These are phyloP conservation scores for Clausena lansium DNA, from an alignment of 345 rosid genomes.

Conservation along the genomic window DNA sequence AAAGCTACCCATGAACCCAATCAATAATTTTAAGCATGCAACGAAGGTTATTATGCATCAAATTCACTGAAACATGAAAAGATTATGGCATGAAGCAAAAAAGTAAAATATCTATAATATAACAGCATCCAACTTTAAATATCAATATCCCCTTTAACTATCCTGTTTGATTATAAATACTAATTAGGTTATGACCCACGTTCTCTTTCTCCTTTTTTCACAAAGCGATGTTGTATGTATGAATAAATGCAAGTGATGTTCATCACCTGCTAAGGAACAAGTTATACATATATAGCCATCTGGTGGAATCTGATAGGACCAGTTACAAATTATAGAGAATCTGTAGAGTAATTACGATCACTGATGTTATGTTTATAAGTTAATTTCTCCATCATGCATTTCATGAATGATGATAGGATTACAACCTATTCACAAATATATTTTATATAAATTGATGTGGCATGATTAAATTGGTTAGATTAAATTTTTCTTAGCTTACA, in stretches of 20 bases:
- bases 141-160: not conserved
- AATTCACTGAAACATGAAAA: conserved; percentile 37
- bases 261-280: not conserved
- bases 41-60: conserved; percentile 31
- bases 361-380: too few species aligned
- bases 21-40: conserved; percentile 19
- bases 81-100: conserved; percentile 14
- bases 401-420: too few species aligned
- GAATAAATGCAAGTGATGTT: not conserved
- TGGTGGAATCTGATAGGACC: not conserved
- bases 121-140: conserved; percentile 16
- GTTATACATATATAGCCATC: not conserved
- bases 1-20: conserved; percentile 24
- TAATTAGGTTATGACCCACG: not conserved
- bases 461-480: too few species aligned
- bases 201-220: not conserved
- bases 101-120: conserved; percentile 22
- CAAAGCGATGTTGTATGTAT: not conserved
- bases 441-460: too few species aligned
- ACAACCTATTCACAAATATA: too few species aligned
- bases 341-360: not conserved
- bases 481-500: too few species aligned
- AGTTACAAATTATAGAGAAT: not conserved
- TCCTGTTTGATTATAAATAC: not conserved
- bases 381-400: too few species aligned